Conservation (phyloP, 2,329 filamentous ascomycete genomes). For the Gliomastix tumulicola region DNA sequence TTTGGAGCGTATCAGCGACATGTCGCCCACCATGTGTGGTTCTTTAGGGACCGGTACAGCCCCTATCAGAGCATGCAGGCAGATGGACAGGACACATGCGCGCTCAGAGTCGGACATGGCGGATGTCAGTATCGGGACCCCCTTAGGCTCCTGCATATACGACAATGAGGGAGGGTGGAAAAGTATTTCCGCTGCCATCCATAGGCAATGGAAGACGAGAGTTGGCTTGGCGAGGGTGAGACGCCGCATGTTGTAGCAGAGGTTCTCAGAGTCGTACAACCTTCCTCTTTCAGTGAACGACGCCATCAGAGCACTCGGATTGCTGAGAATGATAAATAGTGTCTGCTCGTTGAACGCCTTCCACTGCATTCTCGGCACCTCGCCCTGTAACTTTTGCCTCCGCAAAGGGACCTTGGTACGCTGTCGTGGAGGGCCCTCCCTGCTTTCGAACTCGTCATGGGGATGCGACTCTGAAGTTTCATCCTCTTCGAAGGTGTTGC, state of each 20-base stretch:
- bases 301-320: conserved; percentile 43
- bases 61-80: conserved; percentile 55
- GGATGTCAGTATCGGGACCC: background rate
- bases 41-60: conserved; percentile 44
- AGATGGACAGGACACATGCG: conserved; percentile 49
- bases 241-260: conserved; percentile 58
- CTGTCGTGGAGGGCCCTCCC: conserved; percentile 2
- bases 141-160: background rate
- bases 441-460: conserved; percentile 18
- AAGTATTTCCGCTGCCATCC: conserved; percentile 51
- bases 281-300: conserved; percentile 50
- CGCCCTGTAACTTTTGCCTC: background rate
- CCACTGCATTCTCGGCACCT: conserved; percentile 29
- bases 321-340: conserved; percentile 56
- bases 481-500: conserved; percentile 52
- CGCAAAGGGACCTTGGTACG: conserved; percentile 2
- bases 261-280: conserved; percentile 51
- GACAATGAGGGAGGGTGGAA: conserved; percentile 57
- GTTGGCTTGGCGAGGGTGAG: conserved; percentile 50
- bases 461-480: conserved; percentile 40
- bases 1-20: conserved; percentile 53
- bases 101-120: conserved; percentile 40
- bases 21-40: conserved; percentile 43
- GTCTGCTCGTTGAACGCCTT: conserved; percentile 56
- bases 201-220: conserved; percentile 57